Base-by-base conservation (phyloP, 176 grass and related monocot genomes). In the Hordeum marinum region DNA sequence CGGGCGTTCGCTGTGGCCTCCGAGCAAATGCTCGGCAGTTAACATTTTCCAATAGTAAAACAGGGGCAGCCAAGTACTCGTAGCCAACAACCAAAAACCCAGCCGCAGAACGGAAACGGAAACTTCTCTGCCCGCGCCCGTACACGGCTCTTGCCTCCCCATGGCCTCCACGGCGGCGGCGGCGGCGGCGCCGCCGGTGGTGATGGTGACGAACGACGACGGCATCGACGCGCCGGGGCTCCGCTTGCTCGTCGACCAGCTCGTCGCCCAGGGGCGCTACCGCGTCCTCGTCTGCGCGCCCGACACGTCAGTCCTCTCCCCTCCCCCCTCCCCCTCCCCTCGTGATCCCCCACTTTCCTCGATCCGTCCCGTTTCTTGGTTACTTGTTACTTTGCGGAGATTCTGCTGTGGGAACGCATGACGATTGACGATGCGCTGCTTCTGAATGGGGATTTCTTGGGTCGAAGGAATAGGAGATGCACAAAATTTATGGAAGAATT, bases 131-230 rank as follows among this genome's bases (percentile, higher is more conserved):
- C 15, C 65, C 39, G 45, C 40, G 7, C 39, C 57, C 39, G 40
- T 80, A 65, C 61, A 65, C 60, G 26, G 42, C 11, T 46, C 20
- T 48, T 42, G 78, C 40, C 61, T 80, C 70, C 62, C 70, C 62
- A 89, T 89, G 92, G 82, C 82, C 50, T 77, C 72, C 45, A 20
- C 40, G 78, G 69, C 85, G 42, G 69, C 31, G 2, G 78, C 64
- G 64, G 64, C 50, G n/a, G n/a, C n/a, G 5, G 57, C 31, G 1
- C 25, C 34, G 81, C 87, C 91, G 11, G 78, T 75, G 70, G 64
- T 97, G 48, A 8, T 97, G 88, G 85, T 97, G 79, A 97, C 92
- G n/a, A 94, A 97, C 89, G 95, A 97, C 87, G 95, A 94, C 82
- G 90, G 90, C 8, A 93, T 97, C 90, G 95, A 97, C 76, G 92